These are phyloP conservation scores for Colletotrichum truncatum DNA, from an alignment of 2,329 filamentous ascomycete genomes.

Conservation along the genomic window DNA sequence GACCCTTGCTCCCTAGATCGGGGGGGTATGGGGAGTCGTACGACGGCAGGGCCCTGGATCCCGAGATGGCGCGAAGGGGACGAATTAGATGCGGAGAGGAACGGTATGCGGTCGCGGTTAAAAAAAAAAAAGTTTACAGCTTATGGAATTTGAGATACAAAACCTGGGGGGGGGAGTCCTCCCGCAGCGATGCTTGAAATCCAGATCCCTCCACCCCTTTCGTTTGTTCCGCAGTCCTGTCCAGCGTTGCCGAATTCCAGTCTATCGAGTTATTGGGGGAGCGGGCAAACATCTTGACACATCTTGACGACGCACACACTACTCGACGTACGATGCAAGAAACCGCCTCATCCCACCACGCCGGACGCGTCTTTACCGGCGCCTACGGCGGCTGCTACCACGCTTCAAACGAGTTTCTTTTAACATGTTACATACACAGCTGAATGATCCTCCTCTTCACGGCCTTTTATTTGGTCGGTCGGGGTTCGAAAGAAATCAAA, in stretches of 20 bases:
- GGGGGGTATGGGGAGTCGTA: constrained; percentile 22
- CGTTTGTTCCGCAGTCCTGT: not conserved
- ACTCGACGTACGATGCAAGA: not conserved
- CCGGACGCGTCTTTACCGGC: not conserved
- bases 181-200: not conserved
- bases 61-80: not conserved
- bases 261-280: constrained; percentile 4
- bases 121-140: not conserved
- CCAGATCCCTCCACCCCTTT: not conserved
- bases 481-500: not conserved
- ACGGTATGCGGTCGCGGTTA: not conserved
- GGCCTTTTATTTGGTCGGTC: not conserved
- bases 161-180: not conserved
- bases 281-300: not conserved
- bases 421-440: constrained; percentile 31
- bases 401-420: constrained; percentile 27
- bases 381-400: not conserved
- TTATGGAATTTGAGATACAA: not conserved
- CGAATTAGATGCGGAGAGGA: not conserved
- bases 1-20: not conserved
- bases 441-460: constrained; percentile 13
- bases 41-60: constrained; percentile 9
- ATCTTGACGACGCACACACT: not conserved
- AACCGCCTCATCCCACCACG: not conserved
- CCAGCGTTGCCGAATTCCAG: constrained; percentile 10